Base-by-base conservation (phyloP, 1,139 yeast genomes). In the Yarrowia galli region DNA sequence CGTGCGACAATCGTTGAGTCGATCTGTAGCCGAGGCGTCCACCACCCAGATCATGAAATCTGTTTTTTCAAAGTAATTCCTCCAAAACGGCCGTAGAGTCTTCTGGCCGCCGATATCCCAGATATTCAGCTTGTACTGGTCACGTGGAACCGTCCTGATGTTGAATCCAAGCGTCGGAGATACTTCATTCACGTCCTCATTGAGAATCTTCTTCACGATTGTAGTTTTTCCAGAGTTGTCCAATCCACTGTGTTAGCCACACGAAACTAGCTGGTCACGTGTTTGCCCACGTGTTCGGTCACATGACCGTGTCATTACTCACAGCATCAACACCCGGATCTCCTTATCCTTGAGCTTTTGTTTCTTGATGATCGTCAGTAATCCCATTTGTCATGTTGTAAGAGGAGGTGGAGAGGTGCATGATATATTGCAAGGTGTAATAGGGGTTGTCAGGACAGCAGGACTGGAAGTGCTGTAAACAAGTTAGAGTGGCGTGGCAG, bases 1-100 rank as follows among this genome's bases (percentile, higher is more conserved):
- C 1, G 71, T 71, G 70, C 83, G 83, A 70, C 90, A 89, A 76
- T 89, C 97, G 20, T 79, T 75, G 40, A 91, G 79, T 67, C 98
- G 79, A 67, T 86, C 87, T 53, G 83, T 75, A 49, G 87, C 85
- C 70, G 85, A 80, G 3, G 87, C 84, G 77, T 95, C 98, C 13
- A 93, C 84, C n/a, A 93, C 97, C 98, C 98, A 93, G n/a, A 93
- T 78, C 32, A 93, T 81, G 16, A 87, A 85, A 73, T 93, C 95
- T 8, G 97, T 90, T 72, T 86, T 87, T 71, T 92, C 98, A 75
- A 90, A 92, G 78, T 92, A 92, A 78, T 92, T 92, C 69, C 91
- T 87, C 98, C 98, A 92, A 76, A 92, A 92, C 23, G 91, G 87
- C 61, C 97, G 82, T 64, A 92, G 79, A 20, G 91, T 84, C 16